These are phyloP conservation scores for Solanum chiquidenum DNA, from an alignment of 257 asterid species.

Conservation along the genomic window DNA sequence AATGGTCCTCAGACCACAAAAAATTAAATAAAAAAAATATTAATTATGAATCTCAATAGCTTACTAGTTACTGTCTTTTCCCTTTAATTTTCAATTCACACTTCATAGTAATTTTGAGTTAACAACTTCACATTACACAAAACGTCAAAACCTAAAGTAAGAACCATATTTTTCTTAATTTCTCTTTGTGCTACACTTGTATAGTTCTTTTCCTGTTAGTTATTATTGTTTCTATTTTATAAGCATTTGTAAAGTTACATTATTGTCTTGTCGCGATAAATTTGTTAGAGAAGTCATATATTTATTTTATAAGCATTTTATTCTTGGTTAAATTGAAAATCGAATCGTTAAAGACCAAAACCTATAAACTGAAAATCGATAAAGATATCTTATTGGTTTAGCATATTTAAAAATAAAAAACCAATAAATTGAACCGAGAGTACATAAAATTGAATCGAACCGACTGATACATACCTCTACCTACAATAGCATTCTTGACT, in stretches of 20 bases:
- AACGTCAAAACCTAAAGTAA: neutral
- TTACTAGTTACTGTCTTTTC: neutral
- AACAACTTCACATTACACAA: neutral
- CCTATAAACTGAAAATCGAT: too few relatives aligned
- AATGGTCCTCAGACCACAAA: too few relatives aligned
- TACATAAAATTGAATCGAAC: too few relatives aligned
- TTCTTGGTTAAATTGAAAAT: too few relatives aligned
- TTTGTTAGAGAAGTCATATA: neutral
- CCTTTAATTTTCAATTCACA: neutral
- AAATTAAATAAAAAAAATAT: too few relatives aligned
- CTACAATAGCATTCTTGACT: neutral
- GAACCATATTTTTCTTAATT: neutral
- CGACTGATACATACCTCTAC: neutral
- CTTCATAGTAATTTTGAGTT: too few relatives aligned
- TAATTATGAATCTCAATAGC: neutral
- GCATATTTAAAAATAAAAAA: too few relatives aligned
- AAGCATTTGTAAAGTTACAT: neutral
- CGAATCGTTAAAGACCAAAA: neutral
- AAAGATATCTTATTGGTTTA: neutral
- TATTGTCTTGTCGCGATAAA: too few relatives aligned
- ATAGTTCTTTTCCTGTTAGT: neutral
- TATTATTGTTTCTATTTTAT: too few relatives aligned
- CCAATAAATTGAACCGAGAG: too few relatives aligned
- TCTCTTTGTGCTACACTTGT: neutral
- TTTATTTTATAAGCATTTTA: neutral